A percentile compares a stretch with the other conserved stretches of the same genome.
phyloP scores from a whole-genome alignment of 768 basidiomycete species.

The Lactarius akahatsu region DNA sequence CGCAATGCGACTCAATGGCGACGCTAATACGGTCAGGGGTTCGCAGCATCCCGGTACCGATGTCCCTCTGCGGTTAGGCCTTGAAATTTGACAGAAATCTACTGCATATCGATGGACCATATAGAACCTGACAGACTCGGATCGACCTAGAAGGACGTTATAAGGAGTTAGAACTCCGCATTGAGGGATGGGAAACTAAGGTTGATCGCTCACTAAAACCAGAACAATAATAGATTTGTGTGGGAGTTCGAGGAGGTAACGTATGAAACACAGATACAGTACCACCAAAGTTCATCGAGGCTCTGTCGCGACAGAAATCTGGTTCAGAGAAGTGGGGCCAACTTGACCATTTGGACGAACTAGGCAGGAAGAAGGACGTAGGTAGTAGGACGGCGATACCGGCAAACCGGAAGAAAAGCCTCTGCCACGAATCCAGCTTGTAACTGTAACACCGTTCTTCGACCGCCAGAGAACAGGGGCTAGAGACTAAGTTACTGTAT shows the following conservation, averaged over 20 bases:
- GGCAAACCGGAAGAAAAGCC: not conserved
- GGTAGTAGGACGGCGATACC: not conserved
- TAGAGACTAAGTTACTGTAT: too few relatives aligned
- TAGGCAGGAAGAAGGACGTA: not conserved
- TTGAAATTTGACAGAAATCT: not conserved
- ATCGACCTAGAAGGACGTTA: not conserved
- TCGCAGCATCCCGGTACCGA: not conserved
- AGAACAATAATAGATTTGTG: not conserved
- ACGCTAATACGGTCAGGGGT: not conserved
- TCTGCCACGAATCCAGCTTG: not conserved
- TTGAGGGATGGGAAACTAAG: not conserved
- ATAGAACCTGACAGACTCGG: not conserved
- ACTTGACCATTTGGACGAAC: not conserved
- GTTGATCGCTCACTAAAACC: not conserved
- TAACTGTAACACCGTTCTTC: not conserved
- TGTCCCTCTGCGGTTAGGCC: conserved; percentile 1
- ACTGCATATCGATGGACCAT: not conserved
- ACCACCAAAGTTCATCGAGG: not conserved
- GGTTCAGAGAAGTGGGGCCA: too few relatives aligned
- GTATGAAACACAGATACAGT: not conserved
- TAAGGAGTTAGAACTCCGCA: not conserved
- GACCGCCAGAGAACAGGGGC: not conserved
- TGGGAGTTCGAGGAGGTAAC: not conserved
- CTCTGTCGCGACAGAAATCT: not conserved
- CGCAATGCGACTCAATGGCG: not conserved